Base-by-base conservation (phyloP, 169 alveolate species). In the Plasmodium knowlesi region DNA sequence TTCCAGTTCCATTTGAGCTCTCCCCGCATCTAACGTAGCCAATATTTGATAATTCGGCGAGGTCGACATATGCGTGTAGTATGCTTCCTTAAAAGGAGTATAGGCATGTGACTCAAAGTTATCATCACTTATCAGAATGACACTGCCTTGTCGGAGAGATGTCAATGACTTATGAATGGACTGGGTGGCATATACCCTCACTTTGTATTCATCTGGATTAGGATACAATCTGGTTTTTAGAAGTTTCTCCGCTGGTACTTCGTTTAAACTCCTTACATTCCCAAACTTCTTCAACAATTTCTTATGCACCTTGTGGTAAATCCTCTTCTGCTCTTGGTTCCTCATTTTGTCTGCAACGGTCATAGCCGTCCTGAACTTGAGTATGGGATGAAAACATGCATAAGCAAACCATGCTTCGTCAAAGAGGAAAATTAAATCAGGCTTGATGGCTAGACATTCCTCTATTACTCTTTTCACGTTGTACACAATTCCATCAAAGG, bases 341-440 rank as follows among this genome's bases (percentile, higher is more conserved):
- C 97, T 78, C 83, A 95, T 80, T 25, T 76, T 92, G 39, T 95
- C 95, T 8, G 97, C 97, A 16, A 93, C 94, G 14, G 95, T 72
- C 97, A 95, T 95, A 43, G 97, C 97, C 8, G 97, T 95, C 8
- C 97, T 46, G 30, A 92, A 79, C 57, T 92, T 92, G 28, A 95
- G 89, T 61, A 95, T 95, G 37, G 97, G 97, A 37, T 95, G 97
- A 61, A 95, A 95, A 39, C 91, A 85, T 16, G 97, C 97, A 74
- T 95, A 95, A 82, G 97, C 95, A 83, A 92, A 95, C 97, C 97
- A 95, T 53, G 97, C 97, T 73, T 95, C 97, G 76, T 95, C 97
- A 54, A 95, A 95, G 3, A 95, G 70, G 79, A 95, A 95, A 14
- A 91, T 90, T 41, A 95, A 85, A 83, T 95, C 96, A 0, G 97